Evolutionary conservation across 495 filamentous ascomycete species (phyloP).

Genomic region (Cercophora scortea): DNA sequence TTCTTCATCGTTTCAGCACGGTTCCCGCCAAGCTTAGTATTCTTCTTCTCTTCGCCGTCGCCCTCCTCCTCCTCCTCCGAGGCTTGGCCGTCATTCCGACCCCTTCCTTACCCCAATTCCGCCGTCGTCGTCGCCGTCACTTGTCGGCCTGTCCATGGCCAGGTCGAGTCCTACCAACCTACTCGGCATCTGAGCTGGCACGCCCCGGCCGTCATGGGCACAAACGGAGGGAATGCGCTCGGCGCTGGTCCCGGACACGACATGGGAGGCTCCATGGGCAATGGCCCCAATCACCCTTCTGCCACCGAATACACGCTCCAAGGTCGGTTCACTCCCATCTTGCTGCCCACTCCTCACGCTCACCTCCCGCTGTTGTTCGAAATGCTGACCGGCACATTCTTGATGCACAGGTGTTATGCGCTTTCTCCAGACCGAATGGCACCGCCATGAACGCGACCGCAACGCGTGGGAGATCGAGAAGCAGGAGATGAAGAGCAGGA

Average conservation of each 20-base stretch:
- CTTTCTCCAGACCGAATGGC: constrained; percentile 98
- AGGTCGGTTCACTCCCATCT: constrained; percentile 47
- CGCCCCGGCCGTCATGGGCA: constrained; percentile 58
- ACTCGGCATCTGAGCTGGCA: constrained; percentile 45
- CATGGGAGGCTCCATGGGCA: constrained; percentile 25
- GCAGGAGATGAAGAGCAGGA: constrained; percentile 97
- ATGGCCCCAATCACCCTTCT: constrained; percentile 53
- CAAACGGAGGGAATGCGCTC: constrained; percentile 51
- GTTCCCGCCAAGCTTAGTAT: not conserved
- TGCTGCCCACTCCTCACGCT: too few relatives aligned
- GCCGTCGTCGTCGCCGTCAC: constrained; percentile 4
- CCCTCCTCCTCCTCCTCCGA: not conserved
- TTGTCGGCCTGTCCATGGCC: constrained; percentile 16
- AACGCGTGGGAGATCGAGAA: constrained; percentile 99
- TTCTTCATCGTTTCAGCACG: not conserved
- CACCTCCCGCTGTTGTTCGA: not conserved
- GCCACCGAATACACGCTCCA: constrained; percentile 98
- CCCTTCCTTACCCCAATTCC: not conserved
- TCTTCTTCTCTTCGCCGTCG: not conserved
- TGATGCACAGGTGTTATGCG: constrained; percentile 81
- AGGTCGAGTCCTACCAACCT: not conserved
- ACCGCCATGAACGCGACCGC: constrained; percentile 92
- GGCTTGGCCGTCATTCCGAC: not conserved
- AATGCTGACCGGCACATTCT: constrained; percentile 4
- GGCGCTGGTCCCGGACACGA: constrained; percentile 43